Percentiles rank a stretch among this genome's conserved stretches.
These are phyloP conservation scores for Chloroidium sp. DNA, from an alignment of 163 green algal genomes.

Conservation along the genomic window DNA sequence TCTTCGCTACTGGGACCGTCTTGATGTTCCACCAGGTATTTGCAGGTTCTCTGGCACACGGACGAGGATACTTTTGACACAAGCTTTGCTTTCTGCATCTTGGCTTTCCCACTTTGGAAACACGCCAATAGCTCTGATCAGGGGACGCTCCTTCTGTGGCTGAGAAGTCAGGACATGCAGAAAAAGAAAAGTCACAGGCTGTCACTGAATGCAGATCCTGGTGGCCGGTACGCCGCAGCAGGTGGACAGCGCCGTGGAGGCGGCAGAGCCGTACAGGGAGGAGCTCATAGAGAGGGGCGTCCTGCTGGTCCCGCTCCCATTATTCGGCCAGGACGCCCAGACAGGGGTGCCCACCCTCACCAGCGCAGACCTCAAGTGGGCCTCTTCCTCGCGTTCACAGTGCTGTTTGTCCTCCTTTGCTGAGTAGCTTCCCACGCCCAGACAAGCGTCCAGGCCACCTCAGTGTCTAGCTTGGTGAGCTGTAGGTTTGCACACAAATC, in stretches of 20 bases:
- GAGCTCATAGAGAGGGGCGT: constrained; percentile 61
- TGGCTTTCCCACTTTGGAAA: background rate
- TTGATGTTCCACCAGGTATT: background rate
- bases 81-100: background rate
- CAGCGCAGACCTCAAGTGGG: constrained; percentile 3
- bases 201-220: constrained; percentile 30
- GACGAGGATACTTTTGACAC: background rate
- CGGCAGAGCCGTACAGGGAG: constrained; percentile 52
- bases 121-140: background rate
- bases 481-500: too few species aligned
- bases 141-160: background rate
- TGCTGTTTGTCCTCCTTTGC: too few species aligned
- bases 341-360: background rate
- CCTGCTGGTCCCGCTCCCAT: constrained; percentile 59
- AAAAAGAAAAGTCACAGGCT: constrained; percentile 13
- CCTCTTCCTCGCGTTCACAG: background rate
- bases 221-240: constrained; percentile 41
- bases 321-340: constrained; percentile 12
- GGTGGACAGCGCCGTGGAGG: constrained; percentile 43
- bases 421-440: too few species aligned
- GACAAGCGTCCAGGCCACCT: too few species aligned
- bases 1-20: background rate
- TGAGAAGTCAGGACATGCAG: background rate
- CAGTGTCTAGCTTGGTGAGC: too few species aligned
- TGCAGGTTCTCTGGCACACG: background rate